Base-by-base conservation (phyloP, 106 monocot species). In the Acanthochlamys bracteata region DNA sequence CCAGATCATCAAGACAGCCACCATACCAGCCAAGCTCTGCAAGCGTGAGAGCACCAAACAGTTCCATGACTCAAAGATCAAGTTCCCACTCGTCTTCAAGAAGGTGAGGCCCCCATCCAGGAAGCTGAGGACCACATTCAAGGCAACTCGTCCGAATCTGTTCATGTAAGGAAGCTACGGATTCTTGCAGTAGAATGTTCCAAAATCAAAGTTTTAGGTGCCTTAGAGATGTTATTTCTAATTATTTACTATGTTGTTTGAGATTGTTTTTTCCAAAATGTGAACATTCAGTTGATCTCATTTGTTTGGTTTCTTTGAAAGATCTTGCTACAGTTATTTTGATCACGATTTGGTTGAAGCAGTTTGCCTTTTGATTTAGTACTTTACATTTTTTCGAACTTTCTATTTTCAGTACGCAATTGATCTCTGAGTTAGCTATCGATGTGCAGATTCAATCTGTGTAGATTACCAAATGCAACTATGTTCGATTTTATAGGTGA, bases 41-140 rank as follows among this genome's bases (percentile, higher is more conserved):
- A 90, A 85, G 75, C 59, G 90, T 8, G 90, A 90, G 59, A 85
- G 68, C 73, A 90, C 90, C 26, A 90, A 90, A 53, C 90, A 90
- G 65, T 90, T 90, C 72, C 90, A 85, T 53, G 77, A 83, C 53
- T 80, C 85, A 4, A 83, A 82, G 67, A 90, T 90, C 80, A 85
- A 80, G 57, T 90, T 90, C 60, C 90, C 85, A 2, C 77, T 90
- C 19, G 79, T 84, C 25, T 79, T 71, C 59, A 82, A 75, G 73
- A 89, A 89, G 57, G 74, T 89, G 12, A 84, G 89, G 74, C 89
- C 89, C 3, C 84, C 89, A 0, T 71, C 84, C 11, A 76, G 89
- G 66, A 84, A 79, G 75, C 79, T 89, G 25, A 89, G 84, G 72
- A 89, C 90, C 42, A 90, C 90, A 71, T 90, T 74, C 75, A 90